phyloP scores from a whole-genome alignment of 2,329 filamentous ascomycete species.

The Penicillium sp. region DNA sequence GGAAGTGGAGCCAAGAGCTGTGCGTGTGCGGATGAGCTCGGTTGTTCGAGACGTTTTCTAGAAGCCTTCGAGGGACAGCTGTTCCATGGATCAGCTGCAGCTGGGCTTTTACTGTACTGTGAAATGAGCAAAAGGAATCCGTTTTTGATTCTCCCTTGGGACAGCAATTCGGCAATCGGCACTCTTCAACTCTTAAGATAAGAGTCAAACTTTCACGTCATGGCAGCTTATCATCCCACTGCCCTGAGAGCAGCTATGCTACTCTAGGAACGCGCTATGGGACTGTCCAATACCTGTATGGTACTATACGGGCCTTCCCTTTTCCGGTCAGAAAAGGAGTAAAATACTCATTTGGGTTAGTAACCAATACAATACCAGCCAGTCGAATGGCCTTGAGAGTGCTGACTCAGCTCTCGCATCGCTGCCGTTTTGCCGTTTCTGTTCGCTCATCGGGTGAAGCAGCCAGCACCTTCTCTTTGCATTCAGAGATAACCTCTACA shows the following conservation, averaged over 20 bases:
- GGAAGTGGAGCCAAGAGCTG: slow-evolving; percentile 9
- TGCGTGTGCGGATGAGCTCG: slow-evolving; percentile 17
- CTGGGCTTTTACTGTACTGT: background rate
- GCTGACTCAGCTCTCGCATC: slow-evolving; percentile 13
- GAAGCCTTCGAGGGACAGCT: slow-evolving; percentile 21
- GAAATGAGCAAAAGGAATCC: background rate
- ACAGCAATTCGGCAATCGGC: slow-evolving; percentile 10
- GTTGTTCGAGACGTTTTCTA: slow-evolving; percentile 35
- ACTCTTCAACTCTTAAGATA: slow-evolving; percentile 9
- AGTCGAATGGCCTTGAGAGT: slow-evolving; percentile 9
- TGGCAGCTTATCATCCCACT: slow-evolving; percentile 21
- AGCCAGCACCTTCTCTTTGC: background rate
- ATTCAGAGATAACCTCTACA: background rate
- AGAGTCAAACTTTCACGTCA: slow-evolving; percentile 23
- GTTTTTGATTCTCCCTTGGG: background rate
- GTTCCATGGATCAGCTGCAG: slow-evolving; percentile 21
- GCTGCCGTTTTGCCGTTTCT: slow-evolving; percentile 11
- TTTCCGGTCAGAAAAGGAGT: slow-evolving; percentile 10
- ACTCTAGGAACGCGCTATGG: background rate
- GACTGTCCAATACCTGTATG: background rate
- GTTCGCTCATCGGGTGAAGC: slow-evolving; percentile 6
- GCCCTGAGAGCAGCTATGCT: slow-evolving; percentile 2
- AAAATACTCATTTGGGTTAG: slow-evolving; percentile 19
- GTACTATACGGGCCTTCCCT: background rate
- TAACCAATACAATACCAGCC: background rate